Conservation (phyloP, 2,329 filamentous ascomycete genomes). For the Ceratocystis alfenasii region DNA sequence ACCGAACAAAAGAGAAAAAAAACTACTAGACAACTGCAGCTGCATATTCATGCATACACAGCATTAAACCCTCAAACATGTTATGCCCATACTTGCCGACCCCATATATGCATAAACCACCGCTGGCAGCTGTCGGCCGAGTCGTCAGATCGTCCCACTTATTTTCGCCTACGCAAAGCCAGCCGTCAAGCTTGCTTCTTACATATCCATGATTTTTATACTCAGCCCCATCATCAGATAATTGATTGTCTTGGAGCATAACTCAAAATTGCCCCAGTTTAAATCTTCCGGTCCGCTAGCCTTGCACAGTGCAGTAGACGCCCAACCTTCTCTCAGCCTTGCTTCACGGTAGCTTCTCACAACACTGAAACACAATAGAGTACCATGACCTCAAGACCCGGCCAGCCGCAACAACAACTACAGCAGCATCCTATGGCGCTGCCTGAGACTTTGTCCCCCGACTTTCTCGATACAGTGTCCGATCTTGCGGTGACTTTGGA, state of each 20-base stretch:
- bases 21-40: neutral
- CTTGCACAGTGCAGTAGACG: neutral
- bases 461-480: conserved; percentile 75
- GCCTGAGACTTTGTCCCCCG: conserved; percentile 59
- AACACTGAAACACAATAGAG: neutral
- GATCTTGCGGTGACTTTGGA: conserved; percentile 67
- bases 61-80: neutral
- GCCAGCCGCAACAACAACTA: conserved; percentile 1
- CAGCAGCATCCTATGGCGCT: conserved; percentile 37
- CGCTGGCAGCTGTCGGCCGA: neutral
- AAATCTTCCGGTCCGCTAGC: too few species aligned
- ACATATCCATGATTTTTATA: neutral
- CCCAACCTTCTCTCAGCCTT: neutral
- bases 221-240: too few species aligned
- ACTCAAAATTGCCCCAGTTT: too few species aligned
- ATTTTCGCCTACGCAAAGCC: neutral
- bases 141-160: neutral
- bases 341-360: neutral
- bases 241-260: too few species aligned
- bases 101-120: neutral
- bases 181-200: neutral
- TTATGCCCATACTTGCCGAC: neutral
- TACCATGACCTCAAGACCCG: conserved; percentile 9
- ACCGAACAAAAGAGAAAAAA: neutral
- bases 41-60: conserved; percentile 3